These are phyloP conservation scores for Trichocladium uniseriatum DNA, from an alignment of 495 filamentous ascomycete species.

Conservation along the genomic window DNA sequence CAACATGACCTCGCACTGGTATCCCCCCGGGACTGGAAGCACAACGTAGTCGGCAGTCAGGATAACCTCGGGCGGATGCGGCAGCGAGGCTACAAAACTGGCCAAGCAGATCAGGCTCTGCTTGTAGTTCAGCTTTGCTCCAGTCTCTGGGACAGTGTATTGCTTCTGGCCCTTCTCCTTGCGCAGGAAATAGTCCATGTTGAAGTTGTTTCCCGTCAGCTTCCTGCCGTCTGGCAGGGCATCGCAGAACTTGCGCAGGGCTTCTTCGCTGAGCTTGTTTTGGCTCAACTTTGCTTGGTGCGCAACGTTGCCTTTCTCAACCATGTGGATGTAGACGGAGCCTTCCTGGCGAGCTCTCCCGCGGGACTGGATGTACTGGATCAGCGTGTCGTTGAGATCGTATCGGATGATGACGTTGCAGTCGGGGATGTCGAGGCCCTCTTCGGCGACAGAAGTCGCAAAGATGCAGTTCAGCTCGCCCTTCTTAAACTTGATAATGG, in stretches of 20 bases:
- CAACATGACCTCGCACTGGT: constrained; percentile 71
- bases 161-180: constrained; percentile 47
- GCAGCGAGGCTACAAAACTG: constrained; percentile 45
- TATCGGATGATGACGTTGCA: constrained; percentile 89
- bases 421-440: constrained; percentile 91
- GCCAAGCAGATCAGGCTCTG: constrained; percentile 58
- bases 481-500: constrained; percentile 65
- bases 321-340: constrained; percentile 79
- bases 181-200: constrained; percentile 45
- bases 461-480: constrained; percentile 84
- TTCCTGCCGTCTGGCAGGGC: constrained; percentile 66
- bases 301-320: constrained; percentile 54
- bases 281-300: constrained; percentile 50
- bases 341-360: constrained; percentile 72
- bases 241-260: constrained; percentile 66
- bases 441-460: constrained; percentile 86
- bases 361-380: constrained; percentile 91
- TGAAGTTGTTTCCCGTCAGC: constrained; percentile 51
- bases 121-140: constrained; percentile 72
- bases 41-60: constrained; percentile 57
- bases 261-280: constrained; percentile 42
- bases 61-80: constrained; percentile 48
- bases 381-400: constrained; percentile 82
- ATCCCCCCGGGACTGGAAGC: constrained; percentile 47
- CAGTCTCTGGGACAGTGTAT: constrained; percentile 57